Evolutionary conservation across 2,329 filamentous ascomycete species (phyloP), one percentile per base, ranked within the genome.

Genomic region (Chrysoporthe austroafricana): DNA sequence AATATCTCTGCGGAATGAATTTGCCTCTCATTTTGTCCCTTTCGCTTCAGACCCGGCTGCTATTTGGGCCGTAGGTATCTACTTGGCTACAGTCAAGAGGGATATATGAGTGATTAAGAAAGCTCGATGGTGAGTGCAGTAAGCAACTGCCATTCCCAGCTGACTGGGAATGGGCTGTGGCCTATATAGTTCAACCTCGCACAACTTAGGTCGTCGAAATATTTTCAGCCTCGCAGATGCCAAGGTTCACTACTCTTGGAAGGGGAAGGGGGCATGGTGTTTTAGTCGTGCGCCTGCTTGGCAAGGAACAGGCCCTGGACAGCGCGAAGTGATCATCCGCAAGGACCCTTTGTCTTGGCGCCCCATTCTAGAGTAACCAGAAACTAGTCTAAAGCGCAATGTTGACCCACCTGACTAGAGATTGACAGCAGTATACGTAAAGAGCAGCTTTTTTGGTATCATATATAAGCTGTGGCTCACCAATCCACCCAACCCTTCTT

Each of bases 191-290:
- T 14, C 48, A 4, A 11, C 48, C 48, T 52, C 21, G 48, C 21
- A 52, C 9, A 13, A 52, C 21, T 21, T 52, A 13, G 21, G 48
- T 52, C 13, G 21, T 26, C 48, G 26, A 52, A 52, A 52, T 52
- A 52, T 52, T 52, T 6, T 26, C 48, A 52, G 48, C 48, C 48
- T 32, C 26, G 48, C 48, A 4, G 9, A 26, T 52, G 48, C 48
- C 48, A 52, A 52, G 48, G 48, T 26, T 52, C 8, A 52, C 48
- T 52, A 52, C 21, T 52, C n/a, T 52, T 52, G 48, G 32, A 52
- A 11, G 48, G 48, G 48, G 21, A 52, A 52, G 48, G 48, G 21
- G 21, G 21, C 48, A 52, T 26, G 21, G 48, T 52, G 6, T 50
- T 21, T 32, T 32, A 32, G 48, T 52, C 8, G 9, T 9, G 9